These are phyloP conservation scores for Xylaria curta DNA, from an alignment of 495 filamentous ascomycete genomes.

Conservation along the genomic window DNA sequence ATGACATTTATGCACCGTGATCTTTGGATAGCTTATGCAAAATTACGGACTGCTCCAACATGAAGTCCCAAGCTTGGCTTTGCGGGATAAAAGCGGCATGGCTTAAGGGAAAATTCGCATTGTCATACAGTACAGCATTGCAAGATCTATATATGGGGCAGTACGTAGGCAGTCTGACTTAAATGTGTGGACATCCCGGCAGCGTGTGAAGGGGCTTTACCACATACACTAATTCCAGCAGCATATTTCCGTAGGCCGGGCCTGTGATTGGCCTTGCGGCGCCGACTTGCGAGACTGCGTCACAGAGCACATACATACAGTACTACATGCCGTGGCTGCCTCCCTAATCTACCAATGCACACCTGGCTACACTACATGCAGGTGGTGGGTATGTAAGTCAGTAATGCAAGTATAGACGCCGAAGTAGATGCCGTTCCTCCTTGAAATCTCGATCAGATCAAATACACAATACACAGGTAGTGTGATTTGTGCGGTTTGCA, in stretches of 20 bases:
- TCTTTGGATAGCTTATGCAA: not conserved
- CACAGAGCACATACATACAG: not conserved
- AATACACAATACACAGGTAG: not conserved
- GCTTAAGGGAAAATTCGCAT: not conserved
- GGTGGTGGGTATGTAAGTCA: not conserved
- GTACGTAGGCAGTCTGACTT: not conserved
- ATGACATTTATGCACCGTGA: not conserved
- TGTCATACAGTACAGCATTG: not conserved
- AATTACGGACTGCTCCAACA: not conserved
- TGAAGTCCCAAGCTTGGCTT: not conserved
- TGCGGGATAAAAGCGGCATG: slow-evolving; percentile 1
- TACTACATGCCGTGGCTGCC: not conserved
- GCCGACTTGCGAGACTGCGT: not conserved
- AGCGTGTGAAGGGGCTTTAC: slow-evolving; percentile 10
- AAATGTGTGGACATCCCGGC: slow-evolving; percentile 11
- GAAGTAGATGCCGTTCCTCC: not conserved
- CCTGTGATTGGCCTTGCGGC: slow-evolving; percentile 4
- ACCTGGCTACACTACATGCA: not conserved
- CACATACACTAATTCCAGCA: slow-evolving; percentile 22
- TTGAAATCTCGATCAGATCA: not conserved
- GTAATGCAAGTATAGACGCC: not conserved
- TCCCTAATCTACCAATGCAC: not conserved
- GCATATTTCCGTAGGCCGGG: not conserved
- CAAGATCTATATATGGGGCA: not conserved
- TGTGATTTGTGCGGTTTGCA: too few species aligned